Evolutionary conservation across 192 early-diverging fungal genomes (phyloP).

Genomic region (Fimicolochytrium jonesii): DNA sequence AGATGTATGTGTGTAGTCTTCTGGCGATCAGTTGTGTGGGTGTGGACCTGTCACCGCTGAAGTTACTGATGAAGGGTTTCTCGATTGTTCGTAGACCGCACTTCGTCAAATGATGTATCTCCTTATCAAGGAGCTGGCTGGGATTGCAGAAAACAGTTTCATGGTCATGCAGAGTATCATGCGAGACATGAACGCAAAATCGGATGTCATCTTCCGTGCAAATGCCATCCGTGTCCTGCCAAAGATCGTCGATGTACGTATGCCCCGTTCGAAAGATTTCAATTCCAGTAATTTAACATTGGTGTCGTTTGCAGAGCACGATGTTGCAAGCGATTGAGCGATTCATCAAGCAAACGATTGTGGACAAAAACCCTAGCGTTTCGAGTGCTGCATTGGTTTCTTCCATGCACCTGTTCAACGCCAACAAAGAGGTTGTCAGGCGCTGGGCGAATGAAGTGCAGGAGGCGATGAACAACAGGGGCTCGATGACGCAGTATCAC

Average conservation of each 20-base stretch:
- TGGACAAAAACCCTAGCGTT: slow-evolving; percentile 88
- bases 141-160: slow-evolving; percentile 91
- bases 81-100: slow-evolving; percentile 63
- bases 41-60: too few relatives aligned
- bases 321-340: slow-evolving; percentile 96
- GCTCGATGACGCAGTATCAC: slow-evolving; percentile 95
- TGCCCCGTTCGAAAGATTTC: neutral
- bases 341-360: slow-evolving; percentile 93
- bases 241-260: slow-evolving; percentile 87
- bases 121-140: slow-evolving; percentile 93
- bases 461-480: slow-evolving; percentile 89
- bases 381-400: slow-evolving; percentile 90
- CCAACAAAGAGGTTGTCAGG: slow-evolving; percentile 87
- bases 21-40: too few relatives aligned
- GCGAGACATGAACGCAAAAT: slow-evolving; percentile 94
- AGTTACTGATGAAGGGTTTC: too few relatives aligned
- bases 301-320: slow-evolving; percentile 54
- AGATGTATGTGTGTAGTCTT: slow-evolving; percentile 74
- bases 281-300: neutral
- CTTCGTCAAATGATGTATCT: slow-evolving; percentile 97
- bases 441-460: slow-evolving; percentile 97
- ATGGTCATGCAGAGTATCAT: slow-evolving; percentile 95
- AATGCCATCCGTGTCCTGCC: slow-evolving; percentile 94
- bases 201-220: slow-evolving; percentile 85
- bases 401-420: slow-evolving; percentile 75